Evolutionary conservation across 257 asterid genomes (phyloP).

Genomic region (Fraxinus quadrangulata): DNA sequence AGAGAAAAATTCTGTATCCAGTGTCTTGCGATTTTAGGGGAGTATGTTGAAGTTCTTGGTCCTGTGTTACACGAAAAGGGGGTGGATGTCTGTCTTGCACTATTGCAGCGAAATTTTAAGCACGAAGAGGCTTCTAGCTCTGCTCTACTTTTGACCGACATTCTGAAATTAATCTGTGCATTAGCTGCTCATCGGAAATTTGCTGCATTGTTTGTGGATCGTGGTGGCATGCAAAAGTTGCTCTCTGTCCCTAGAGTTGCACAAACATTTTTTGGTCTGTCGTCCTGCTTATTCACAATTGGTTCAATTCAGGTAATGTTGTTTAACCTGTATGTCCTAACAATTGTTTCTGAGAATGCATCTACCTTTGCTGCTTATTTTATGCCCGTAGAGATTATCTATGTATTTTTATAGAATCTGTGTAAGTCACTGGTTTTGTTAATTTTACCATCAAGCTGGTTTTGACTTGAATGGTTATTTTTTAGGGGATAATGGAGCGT

Average conservation of each 20-base stretch:
- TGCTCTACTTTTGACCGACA: conserved; percentile 64
- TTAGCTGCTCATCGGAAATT: conserved; percentile 95
- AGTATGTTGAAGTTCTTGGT: conserved; percentile 98
- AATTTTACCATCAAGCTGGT: background rate
- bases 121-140: conserved; percentile 59
- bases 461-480: conserved; percentile 18
- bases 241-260: conserved; percentile 72
- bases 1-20: conserved; percentile 91
- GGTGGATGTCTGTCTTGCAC: conserved; percentile 89
- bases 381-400: background rate
- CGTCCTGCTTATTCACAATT: conserved; percentile 88
- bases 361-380: conserved; percentile 10
- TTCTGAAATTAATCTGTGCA: conserved; percentile 85
- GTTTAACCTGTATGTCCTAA: conserved; percentile 2
- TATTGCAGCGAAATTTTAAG: conserved; percentile 69
- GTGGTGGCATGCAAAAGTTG: conserved; percentile 89
- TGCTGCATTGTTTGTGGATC: conserved; percentile 90
- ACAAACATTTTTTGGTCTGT: conserved; percentile 72
- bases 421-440: background rate
- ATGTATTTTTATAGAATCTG: background rate
- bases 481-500: conserved; percentile 98
- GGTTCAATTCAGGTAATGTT: conserved; percentile 88
- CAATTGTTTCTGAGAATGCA: conserved; percentile 17
- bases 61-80: conserved; percentile 98
- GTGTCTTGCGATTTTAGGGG: conserved; percentile 89